Base-by-base conservation (phyloP, 805 yeast genomes). In the Candida parachauliodes region DNA sequence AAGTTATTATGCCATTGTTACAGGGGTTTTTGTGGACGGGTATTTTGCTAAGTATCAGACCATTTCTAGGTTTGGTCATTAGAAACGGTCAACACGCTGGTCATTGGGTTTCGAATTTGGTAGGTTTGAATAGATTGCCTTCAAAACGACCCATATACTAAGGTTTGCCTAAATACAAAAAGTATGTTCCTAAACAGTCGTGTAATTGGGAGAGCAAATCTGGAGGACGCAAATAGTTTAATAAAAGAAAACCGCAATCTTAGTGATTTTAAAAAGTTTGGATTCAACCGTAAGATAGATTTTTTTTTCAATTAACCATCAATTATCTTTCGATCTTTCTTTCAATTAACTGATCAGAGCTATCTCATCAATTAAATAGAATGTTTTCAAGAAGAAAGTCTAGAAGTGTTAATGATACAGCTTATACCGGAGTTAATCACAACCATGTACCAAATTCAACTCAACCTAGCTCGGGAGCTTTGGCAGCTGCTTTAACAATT, bases 1-100 rank as follows among this genome's bases (percentile, higher is more conserved):
- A 76, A 35, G 45, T 77, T 3, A 8, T 77, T 16, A 66, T 76
- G 71, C 81, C 83, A 3, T 57, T 77, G 19, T 15, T 77, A 12
- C 81, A 75, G 46, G 79, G 81, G 14, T 58, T 74, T 29, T 25
- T 69, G 12, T 75, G 70, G 69, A 51, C 74, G 2, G 65, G 68
- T 2, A 41, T 65, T 2, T 48, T 74, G 15, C 52, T 76, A 1
- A 40, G 59, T 8, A 41, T 62, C 15, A 51, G 55, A 35, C 78
- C 79, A 1, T 36, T 65, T 32, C 41, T 70, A 40, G 32, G 44
- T 3, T 39, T 41, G 15, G 42, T 59, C 6, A 55, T 54, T 4
- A 30, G 27, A 6, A 49, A 51, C 24, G 68, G 68, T 19, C 67
- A 56, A 36, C 32, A 42, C 14, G 41, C 48, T 10, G 69, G 69